Percentiles rank a stretch among this genome's conserved stretches.
Conservation (phyloP, 2,329 filamentous ascomycete genomes). For the Exophiala calicioides region DNA sequence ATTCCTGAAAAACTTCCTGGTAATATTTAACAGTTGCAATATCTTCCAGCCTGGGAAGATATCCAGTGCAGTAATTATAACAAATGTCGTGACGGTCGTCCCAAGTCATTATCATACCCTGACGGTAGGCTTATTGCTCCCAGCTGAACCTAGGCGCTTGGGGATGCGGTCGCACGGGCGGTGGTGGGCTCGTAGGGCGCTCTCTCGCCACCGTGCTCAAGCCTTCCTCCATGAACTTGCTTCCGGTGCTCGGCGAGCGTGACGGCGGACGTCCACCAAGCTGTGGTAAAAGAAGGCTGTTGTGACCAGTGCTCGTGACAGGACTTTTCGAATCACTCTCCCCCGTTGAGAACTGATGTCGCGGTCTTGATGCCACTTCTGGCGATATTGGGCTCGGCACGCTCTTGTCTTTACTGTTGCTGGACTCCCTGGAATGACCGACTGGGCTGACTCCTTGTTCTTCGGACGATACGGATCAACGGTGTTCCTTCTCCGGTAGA, state of each 20-base stretch:
- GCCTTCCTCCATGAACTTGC: conserved; percentile 31
- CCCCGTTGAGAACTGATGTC: not conserved
- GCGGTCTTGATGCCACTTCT: conserved; percentile 15
- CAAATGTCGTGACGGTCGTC: conserved; percentile 12
- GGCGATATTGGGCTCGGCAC: conserved; percentile 21
- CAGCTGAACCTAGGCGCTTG: conserved; percentile 24
- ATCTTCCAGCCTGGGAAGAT: too few species aligned
- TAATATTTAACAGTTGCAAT: too few species aligned
- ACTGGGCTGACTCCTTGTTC: conserved; percentile 31
- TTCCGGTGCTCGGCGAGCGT: conserved; percentile 27
- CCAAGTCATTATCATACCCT: conserved; percentile 5
- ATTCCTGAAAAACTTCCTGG: too few species aligned
- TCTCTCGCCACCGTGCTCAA: conserved; percentile 21
- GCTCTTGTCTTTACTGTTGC: conserved; percentile 14
- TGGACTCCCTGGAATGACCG: conserved; percentile 20
- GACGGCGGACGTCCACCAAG: conserved; percentile 23
- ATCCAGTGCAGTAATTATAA: too few species aligned
- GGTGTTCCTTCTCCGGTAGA: too few species aligned
- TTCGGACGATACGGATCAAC: conserved; percentile 25
- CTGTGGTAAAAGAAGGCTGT: conserved; percentile 19
- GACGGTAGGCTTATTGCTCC: conserved; percentile 22
- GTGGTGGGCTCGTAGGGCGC: conserved; percentile 9
- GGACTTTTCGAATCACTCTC: conserved; percentile 5
- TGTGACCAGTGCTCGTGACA: conserved; percentile 6
- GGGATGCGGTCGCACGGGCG: not conserved